Percentiles rank a stretch among this genome's conserved stretches.
Conservation (phyloP, 139 green algal genomes). For the Pseudopediastrum boryanum region DNA sequence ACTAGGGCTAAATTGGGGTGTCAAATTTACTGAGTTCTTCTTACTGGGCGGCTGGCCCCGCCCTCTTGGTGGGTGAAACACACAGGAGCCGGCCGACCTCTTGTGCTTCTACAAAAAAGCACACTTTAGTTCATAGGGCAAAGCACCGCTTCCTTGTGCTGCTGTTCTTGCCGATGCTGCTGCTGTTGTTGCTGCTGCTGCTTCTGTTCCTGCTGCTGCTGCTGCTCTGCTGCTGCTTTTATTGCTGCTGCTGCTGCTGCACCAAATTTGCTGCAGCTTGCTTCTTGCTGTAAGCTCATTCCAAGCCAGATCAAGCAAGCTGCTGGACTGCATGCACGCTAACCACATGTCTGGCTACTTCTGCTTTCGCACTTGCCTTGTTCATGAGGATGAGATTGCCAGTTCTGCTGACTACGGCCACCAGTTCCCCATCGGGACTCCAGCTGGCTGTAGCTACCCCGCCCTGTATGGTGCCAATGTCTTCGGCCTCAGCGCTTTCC, state of each 20-base stretch:
- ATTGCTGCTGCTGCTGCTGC: background rate
- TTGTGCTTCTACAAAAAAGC: no score
- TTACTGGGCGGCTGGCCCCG: no score
- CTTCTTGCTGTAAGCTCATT: background rate
- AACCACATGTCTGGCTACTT: background rate
- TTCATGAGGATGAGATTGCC: constrained; percentile 84
- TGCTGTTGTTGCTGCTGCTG: no score
- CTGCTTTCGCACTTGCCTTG: constrained; percentile 24
- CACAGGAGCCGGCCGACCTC: background rate
- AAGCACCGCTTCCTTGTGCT: no score
- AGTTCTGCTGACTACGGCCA: constrained; percentile 64
- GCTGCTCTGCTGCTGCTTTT: background rate
- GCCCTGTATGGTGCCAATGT: constrained; percentile 65
- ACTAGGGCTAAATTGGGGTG: background rate
- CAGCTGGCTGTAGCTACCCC: constrained; percentile 66
- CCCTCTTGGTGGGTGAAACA: background rate
- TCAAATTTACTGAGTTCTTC: background rate
- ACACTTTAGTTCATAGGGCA: no score
- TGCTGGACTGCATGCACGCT: background rate
- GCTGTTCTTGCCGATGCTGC: no score
- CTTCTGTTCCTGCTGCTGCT: background rate
- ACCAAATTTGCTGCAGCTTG: background rate
- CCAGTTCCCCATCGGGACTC: constrained; percentile 85
- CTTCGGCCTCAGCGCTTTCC: constrained; percentile 35
- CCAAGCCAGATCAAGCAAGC: background rate